phyloP scores from a whole-genome alignment of 805 yeast genomes.

The Lachancea mirantina region DNA sequence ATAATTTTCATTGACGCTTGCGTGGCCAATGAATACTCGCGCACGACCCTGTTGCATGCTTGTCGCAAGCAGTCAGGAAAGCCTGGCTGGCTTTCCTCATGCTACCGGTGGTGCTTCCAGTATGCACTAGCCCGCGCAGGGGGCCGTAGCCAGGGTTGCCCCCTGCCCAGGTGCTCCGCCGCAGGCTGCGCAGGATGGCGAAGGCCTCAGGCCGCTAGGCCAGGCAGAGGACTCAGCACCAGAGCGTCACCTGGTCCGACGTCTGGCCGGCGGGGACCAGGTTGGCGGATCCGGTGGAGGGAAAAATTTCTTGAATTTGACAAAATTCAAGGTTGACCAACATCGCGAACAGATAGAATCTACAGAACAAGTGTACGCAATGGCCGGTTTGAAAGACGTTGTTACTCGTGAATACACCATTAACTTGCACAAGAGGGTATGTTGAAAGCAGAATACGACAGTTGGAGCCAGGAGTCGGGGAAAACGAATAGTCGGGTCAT shows the following conservation, averaged over 20 bases:
- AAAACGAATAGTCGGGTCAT: no score
- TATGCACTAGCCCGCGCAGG: no score
- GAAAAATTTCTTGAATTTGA: conserved; percentile 14
- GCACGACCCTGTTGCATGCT: no score
- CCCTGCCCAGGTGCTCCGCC: not conserved
- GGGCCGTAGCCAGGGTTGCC: conserved; percentile 1
- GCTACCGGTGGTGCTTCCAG: no score
- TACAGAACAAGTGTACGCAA: conserved; percentile 21
- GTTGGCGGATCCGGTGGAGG: conserved; percentile 10
- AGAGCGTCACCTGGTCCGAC: not conserved
- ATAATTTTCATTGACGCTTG: not conserved
- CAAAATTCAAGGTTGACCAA: conserved; percentile 9
- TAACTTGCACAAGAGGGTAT: conserved; percentile 98
- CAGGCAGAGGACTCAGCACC: no score
- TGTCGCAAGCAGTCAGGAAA: not conserved
- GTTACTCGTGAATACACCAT: conserved; percentile 99
- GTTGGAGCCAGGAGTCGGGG: no score
- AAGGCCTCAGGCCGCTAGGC: no score
- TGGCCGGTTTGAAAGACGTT: conserved; percentile 84
- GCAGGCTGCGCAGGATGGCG: not conserved
- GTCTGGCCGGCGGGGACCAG: not conserved
- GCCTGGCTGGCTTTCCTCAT: no score
- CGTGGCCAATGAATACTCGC: not conserved
- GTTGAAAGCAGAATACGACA: conserved; percentile 38
- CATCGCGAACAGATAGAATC: conserved; percentile 2